These are phyloP conservation scores for Coniochaeta sp. DNA, from an alignment of 2,329 filamentous ascomycete species.

Conservation along the genomic window DNA sequence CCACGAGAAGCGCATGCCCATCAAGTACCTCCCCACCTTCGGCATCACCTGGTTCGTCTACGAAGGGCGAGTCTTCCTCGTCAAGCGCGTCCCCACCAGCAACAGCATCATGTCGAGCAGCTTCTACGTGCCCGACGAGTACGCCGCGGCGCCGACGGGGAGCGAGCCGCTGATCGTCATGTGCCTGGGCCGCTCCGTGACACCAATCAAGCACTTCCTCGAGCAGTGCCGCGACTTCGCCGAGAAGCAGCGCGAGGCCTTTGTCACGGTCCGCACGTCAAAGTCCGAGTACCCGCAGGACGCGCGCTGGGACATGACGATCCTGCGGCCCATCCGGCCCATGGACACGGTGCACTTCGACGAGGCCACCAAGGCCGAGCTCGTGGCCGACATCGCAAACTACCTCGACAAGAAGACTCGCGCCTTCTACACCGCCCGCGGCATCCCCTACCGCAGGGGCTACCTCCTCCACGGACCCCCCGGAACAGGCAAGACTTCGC, in stretches of 20 bases:
- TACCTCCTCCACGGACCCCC: slow-evolving; percentile 69
- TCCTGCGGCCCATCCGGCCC: slow-evolving; percentile 23
- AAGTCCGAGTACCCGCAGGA: slow-evolving; percentile 17
- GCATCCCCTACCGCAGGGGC: slow-evolving; percentile 67
- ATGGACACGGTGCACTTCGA: slow-evolving; percentile 29
- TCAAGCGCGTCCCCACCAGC: slow-evolving; percentile 21
- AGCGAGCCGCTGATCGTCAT: slow-evolving; percentile 30
- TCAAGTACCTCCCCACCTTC: slow-evolving; percentile 30
- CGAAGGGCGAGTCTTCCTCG: slow-evolving; percentile 25
- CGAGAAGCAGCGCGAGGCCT: slow-evolving; percentile 26
- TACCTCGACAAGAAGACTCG: slow-evolving; percentile 51
- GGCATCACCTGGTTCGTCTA: slow-evolving; percentile 27
- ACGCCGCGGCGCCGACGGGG: slow-evolving; percentile 23
- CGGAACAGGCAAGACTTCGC: slow-evolving; percentile 68
- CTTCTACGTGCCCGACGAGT: slow-evolving; percentile 22
- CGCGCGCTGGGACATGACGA: slow-evolving; percentile 25
- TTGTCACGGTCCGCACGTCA: slow-evolving; percentile 26
- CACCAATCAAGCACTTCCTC: slow-evolving; percentile 38
- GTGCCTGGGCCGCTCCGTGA: slow-evolving; percentile 35
- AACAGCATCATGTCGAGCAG: slow-evolving; percentile 8
- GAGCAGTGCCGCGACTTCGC: slow-evolving; percentile 38
- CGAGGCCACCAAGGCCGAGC: slow-evolving; percentile 45
- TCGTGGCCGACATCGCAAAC: slow-evolving; percentile 60
- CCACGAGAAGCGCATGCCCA: slow-evolving; percentile 24
- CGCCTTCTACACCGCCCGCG: slow-evolving; percentile 64